Conservation (phyloP, 257 asterid species). For the Lantana camara region DNA sequence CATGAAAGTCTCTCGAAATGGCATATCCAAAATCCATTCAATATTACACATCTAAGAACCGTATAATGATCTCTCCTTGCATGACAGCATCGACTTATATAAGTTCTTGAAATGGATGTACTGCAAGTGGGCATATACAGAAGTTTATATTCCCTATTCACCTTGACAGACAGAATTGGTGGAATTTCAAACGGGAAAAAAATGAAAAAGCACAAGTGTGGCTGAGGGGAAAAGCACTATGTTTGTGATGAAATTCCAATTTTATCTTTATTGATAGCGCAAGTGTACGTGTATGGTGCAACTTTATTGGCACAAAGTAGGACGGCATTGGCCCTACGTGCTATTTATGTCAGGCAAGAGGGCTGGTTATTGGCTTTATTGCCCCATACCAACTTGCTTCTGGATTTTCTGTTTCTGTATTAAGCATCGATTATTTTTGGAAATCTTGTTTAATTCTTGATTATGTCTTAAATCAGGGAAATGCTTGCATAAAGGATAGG, state of each 20-base stretch:
- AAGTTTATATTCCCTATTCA: neutral
- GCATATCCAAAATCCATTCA: too few relatives aligned
- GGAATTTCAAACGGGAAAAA: slow-evolving; percentile 4
- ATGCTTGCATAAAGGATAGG: too few relatives aligned
- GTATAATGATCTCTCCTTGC: neutral
- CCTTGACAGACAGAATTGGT: slow-evolving; percentile 30
- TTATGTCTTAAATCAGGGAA: too few relatives aligned
- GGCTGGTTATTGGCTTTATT: slow-evolving; percentile 9
- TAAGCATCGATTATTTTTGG: too few relatives aligned
- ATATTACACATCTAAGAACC: too few relatives aligned
- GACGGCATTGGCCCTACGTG: slow-evolving; percentile 28
- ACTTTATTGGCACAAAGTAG: slow-evolving; percentile 28
- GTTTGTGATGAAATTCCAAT: neutral
- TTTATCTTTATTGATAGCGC: slow-evolving; percentile 14
- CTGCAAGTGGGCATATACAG: slow-evolving; percentile 24
- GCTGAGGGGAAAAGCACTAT: neutral
- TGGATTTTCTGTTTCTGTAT: too few relatives aligned
- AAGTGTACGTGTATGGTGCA: slow-evolving; percentile 9
- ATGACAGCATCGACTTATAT: neutral
- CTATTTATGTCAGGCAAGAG: slow-evolving; percentile 13
- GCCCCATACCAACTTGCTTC: neutral
- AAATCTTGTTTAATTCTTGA: too few relatives aligned
- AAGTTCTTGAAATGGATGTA: slow-evolving; percentile 8
- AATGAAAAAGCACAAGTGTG: slow-evolving; percentile 11
- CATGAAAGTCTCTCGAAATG: slow-evolving; percentile 30